Conservation (phyloP, 495 filamentous ascomycete species). For the Melanomma pulvis-pyrius region DNA sequence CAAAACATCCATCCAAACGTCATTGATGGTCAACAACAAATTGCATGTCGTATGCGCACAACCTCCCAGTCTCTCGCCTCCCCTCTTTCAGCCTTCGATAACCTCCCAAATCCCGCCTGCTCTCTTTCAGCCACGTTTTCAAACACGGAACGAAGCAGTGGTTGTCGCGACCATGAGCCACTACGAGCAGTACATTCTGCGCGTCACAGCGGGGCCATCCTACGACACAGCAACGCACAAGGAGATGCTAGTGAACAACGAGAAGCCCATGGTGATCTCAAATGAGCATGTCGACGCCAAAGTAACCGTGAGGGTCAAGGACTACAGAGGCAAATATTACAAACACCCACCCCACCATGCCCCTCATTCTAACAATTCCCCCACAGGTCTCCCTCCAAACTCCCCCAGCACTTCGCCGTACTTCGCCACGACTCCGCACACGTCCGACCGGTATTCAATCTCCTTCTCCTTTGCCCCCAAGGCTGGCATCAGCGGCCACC, state of each 20-base stretch:
- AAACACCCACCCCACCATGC: constrained; percentile 4
- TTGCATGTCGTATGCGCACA: background rate
- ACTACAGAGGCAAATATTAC: constrained; percentile 54
- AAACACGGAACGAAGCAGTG: background rate
- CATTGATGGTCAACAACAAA: constrained; percentile 12
- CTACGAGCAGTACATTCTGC: constrained; percentile 62
- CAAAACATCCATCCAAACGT: background rate
- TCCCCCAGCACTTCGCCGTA: constrained; percentile 61
- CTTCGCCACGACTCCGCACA: constrained; percentile 71
- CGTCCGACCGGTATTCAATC: constrained; percentile 79
- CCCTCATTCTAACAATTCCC: background rate
- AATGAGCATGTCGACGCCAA: constrained; percentile 60
- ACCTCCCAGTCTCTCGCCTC: background rate
- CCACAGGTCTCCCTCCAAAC: constrained; percentile 36
- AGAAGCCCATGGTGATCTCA: constrained; percentile 59
- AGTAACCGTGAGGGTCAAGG: constrained; percentile 70
- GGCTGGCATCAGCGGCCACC: constrained; percentile 61
- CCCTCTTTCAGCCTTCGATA: background rate
- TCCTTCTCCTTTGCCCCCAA: constrained; percentile 73
- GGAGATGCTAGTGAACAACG: constrained; percentile 71
- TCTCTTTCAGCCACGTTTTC: background rate
- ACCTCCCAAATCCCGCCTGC: background rate
- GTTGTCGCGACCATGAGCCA: constrained; percentile 43
- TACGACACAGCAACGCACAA: constrained; percentile 70
- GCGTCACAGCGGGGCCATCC: constrained; percentile 71